These are phyloP conservation scores for Spirogloea muscicola DNA, from an alignment of 139 green algal genomes.

Conservation along the genomic window DNA sequence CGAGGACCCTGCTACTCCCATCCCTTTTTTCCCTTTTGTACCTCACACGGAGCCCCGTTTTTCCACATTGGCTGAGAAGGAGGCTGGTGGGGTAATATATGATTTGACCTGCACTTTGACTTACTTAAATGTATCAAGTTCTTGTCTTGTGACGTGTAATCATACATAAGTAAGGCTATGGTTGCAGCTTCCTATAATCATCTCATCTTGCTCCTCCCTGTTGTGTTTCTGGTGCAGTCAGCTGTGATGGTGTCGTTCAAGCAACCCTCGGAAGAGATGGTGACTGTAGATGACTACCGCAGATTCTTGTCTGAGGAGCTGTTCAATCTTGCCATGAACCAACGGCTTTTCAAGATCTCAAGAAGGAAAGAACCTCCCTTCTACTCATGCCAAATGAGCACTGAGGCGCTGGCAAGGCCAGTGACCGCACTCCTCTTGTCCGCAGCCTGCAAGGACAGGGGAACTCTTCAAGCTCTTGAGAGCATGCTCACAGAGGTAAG, in stretches of 20 bases:
- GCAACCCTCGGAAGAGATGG: constrained; percentile 35
- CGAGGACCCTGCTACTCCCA: too few relatives aligned
- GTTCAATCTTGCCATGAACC: constrained; percentile 66
- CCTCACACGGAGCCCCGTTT: neutral
- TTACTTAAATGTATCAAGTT: too few relatives aligned
- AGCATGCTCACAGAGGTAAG: constrained; percentile 40
- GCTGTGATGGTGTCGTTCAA: constrained; percentile 57
- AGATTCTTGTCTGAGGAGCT: constrained; percentile 55
- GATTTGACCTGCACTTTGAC: too few relatives aligned
- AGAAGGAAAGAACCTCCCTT: constrained; percentile 62
- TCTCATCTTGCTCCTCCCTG: too few relatives aligned
- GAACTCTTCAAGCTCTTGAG: constrained; percentile 24
- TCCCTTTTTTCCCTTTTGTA: too few relatives aligned
- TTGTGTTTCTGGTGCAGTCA: constrained; percentile 33
- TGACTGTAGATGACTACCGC: constrained; percentile 58
- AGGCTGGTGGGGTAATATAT: neutral
- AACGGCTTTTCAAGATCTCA: constrained; percentile 70
- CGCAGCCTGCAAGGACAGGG: constrained; percentile 20
- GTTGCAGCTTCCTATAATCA: too few relatives aligned
- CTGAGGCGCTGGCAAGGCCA: constrained; percentile 2
- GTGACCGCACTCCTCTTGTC: neutral
- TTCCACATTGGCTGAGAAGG: neutral
- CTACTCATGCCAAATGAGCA: constrained; percentile 46
- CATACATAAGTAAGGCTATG: too few relatives aligned
- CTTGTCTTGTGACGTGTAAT: too few relatives aligned